phyloP scores from a whole-genome alignment of 305 asterid genomes.

The Fraxinus sp. region DNA sequence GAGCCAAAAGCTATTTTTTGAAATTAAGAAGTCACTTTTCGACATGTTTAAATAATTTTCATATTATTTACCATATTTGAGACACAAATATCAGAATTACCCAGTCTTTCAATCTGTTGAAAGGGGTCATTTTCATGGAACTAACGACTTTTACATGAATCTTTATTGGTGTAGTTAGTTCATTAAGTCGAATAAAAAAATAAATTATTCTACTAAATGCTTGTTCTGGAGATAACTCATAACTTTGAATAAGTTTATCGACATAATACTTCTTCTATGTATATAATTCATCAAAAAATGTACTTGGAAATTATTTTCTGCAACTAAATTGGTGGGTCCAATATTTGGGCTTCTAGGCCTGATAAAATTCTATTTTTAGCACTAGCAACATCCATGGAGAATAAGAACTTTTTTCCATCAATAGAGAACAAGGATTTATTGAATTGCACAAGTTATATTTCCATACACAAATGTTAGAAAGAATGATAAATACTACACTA shows the following conservation, averaged over 20 bases:
- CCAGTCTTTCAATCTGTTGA: not conserved
- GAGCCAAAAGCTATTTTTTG: not conserved
- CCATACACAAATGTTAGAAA: slow-evolving; percentile 27
- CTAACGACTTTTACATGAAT: too few relatives aligned
- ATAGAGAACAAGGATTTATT: not conserved
- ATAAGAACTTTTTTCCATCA: not conserved
- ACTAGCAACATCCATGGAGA: not conserved
- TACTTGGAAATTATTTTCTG: not conserved
- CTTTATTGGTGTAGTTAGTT: not conserved
- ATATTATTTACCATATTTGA: not conserved
- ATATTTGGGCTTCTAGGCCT: not conserved
- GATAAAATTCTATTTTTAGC: not conserved
- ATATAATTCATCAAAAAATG: not conserved
- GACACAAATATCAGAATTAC: not conserved
- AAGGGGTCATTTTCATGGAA: not conserved
- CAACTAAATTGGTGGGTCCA: not conserved
- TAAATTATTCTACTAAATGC: too few relatives aligned
- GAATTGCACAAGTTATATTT: slow-evolving; percentile 22
- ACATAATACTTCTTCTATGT: not conserved
- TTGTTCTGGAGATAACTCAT: not conserved
- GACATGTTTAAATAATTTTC: too few relatives aligned
- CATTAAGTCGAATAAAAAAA: not conserved
- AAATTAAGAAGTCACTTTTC: not conserved
- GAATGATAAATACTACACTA: slow-evolving; percentile 26
- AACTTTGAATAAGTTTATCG: not conserved